Evolutionary conservation across 2,329 filamentous ascomycete genomes (phyloP), one percentile per base, ranked within the genome.

Genomic region (Penicillium sp.): DNA sequence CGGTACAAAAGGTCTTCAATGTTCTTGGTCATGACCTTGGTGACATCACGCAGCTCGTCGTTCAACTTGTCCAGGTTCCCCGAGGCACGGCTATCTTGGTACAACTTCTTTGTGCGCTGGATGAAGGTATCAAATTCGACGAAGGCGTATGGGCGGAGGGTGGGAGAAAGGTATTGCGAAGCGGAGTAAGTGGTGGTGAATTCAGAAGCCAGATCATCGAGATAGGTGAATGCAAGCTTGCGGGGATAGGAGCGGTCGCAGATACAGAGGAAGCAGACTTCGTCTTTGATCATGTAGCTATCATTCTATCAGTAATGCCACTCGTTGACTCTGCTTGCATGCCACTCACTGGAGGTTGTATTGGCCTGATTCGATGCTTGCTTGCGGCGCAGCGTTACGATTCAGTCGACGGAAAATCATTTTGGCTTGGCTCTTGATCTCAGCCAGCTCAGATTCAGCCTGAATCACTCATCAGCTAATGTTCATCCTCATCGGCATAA

Each of bases 1-100:
- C 94, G 78, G 68, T 98, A 98, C 43, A 98, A 75, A 64, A 98
- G 74, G 69, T 98, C 93, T 76, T 98, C 93, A 59, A 98, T 97
- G 70, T 98, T 98, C 81, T 97, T 97, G 46, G 90, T 97, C 94
- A 98, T 98, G 65, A 98, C 90, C 74, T 96, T 90, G 1, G 93
- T 97, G 45, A 98, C 94, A 71, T 97, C 93, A 68, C 90, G 86
- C 56, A 98, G 80, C 77, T 98, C 94, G 65, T 96, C 89, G 66
- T 98, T 97, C 56, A 98, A 77, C 72, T 91, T 89, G 70, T 94
- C 89, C 47, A 98, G 80, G 71, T 97, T 97, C 72, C 90, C 87
- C 11, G 87, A 82, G 13, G 93, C 93, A 56, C 93, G 84, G 44
- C 86, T 83, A 69, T 98, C 93, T 61, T 93, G 87, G 72, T 98